Conservation (phyloP, 352 stramenopile genomes). For the Globisporangium lucens region DNA sequence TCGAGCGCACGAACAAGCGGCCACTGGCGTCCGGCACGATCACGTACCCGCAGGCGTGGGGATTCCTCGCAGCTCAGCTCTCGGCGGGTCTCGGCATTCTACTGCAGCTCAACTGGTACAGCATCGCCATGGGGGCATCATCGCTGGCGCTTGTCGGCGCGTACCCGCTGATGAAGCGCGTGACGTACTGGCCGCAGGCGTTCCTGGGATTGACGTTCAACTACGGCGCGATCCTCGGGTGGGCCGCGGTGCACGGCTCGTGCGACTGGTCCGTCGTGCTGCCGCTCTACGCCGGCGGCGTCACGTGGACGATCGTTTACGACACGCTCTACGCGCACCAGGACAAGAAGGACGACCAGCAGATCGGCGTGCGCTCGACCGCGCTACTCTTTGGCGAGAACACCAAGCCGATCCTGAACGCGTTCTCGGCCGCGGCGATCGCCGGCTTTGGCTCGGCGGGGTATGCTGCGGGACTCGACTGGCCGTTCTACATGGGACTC, state of each 20-base stretch:
- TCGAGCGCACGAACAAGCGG: conserved; percentile 93
- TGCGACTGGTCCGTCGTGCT: conserved; percentile 87
- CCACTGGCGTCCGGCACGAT: conserved; percentile 93
- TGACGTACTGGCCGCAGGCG: conserved; percentile 97
- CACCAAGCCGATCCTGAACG: conserved; percentile 92
- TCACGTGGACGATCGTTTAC: conserved; percentile 99
- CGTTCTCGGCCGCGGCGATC: conserved; percentile 70
- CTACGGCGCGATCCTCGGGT: conserved; percentile 96
- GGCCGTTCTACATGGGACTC: conserved; percentile 90
- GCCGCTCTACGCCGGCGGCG: conserved; percentile 92
- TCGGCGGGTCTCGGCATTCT: conserved; percentile 91
- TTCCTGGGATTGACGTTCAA: conserved; percentile 98
- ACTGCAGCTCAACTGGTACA: conserved; percentile 94
- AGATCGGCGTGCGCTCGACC: conserved; percentile 95
- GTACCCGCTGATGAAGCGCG: conserved; percentile 98
- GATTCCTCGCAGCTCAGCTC: conserved; percentile 94
- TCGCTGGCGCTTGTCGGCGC: conserved; percentile 92
- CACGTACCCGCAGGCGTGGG: conserved; percentile 87
- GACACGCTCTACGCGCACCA: conserved; percentile 99
- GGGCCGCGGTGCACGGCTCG: conserved; percentile 81
- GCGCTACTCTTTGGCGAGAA: conserved; percentile 94
- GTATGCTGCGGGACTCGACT: conserved; percentile 79
- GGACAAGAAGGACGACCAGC: conserved; percentile 96
- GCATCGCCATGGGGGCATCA: conserved; percentile 89
- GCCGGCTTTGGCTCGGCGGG: conserved; percentile 63